Conservation (phyloP, 2,329 filamentous ascomycete genomes). For the Trichoderma lentiforme region DNA sequence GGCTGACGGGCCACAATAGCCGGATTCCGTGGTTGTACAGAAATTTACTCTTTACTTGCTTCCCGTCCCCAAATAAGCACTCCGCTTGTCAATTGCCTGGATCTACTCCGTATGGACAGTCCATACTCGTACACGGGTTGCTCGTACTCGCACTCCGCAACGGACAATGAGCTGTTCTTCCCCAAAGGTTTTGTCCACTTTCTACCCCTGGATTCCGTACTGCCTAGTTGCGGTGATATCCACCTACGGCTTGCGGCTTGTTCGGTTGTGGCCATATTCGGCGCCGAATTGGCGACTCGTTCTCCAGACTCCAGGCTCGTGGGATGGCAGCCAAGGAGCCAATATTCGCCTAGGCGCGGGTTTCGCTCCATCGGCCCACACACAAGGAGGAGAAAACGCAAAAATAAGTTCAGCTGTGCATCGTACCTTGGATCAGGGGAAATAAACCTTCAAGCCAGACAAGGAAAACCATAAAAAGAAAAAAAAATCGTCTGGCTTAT, state of each 20-base stretch:
- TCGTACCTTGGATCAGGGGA: background rate
- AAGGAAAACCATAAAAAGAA: background rate
- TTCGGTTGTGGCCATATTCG: slow-evolving; percentile 7
- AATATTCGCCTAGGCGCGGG: background rate
- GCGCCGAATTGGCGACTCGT: slow-evolving; percentile 8
- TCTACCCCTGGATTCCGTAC: background rate
- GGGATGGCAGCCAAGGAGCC: slow-evolving; percentile 5
- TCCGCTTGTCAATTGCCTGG: background rate
- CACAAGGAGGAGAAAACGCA: background rate
- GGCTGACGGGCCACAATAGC: slow-evolving; percentile 11
- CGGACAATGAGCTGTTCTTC: background rate
- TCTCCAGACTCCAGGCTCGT: slow-evolving; percentile 15
- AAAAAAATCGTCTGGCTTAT: background rate
- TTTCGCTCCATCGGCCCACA: background rate
- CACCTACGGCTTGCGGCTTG: slow-evolving; percentile 7
- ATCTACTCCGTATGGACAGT: background rate
- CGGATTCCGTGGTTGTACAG: background rate
- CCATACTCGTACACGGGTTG: background rate
- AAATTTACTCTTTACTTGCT: background rate
- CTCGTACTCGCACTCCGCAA: background rate
- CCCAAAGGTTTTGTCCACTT: background rate
- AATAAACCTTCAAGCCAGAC: background rate
- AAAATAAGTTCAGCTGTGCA: background rate
- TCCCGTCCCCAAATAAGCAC: background rate
- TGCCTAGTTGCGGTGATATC: slow-evolving; percentile 2